Evolutionary conservation across 78 protist species (phyloP), one percentile per base, ranked within the genome.

Genomic region (Isochrysis galbana): DNA sequence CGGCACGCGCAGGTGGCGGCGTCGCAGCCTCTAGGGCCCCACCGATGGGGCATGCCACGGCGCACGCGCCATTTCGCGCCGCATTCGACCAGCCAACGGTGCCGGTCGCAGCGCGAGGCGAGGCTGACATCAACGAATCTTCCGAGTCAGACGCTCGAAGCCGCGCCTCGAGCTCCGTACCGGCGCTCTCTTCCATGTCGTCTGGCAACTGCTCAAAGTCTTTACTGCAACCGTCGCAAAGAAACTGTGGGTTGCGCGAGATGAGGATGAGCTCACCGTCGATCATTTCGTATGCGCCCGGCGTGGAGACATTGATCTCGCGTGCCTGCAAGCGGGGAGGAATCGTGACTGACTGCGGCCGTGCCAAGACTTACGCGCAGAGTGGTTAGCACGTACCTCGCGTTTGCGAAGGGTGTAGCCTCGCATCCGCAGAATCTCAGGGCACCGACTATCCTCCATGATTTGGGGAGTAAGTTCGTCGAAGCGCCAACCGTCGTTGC

Each of bases 331-430:
- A 17, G 41, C 80, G 80, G 44, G n/a, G n/a, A n/a, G n/a, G n/a
- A n/a, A n/a, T n/a, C n/a, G n/a, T n/a, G n/a, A n/a, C n/a, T n/a
- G n/a, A n/a, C n/a, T n/a, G n/a, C n/a, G n/a, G n/a, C n/a, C n/a
- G n/a, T n/a, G n/a, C n/a, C n/a, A n/a, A n/a, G n/a, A n/a, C n/a
- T n/a, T n/a, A n/a, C n/a, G n/a, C n/a, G n/a, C n/a, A n/a, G n/a
- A n/a, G n/a, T n/a, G n/a, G n/a, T n/a, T n/a, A n/a, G n/a, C n/a
- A n/a, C n/a, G n/a, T n/a, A n/a, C n/a, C n/a, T n/a, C n/a, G n/a
- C n/a, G 77, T n/a, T 69, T 69, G 77, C 80, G 80, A 36, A 70
- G 80, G 44, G 80, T 70, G 80, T 70, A 70, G 29, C 80, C 80
- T 36, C 80, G 80, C 61, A 51, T 51, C 61, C 14, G 61, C 41